These are phyloP conservation scores for Tolypocladium ophioglossoides DNA, from an alignment of 2,329 filamentous ascomycete genomes.

Conservation along the genomic window DNA sequence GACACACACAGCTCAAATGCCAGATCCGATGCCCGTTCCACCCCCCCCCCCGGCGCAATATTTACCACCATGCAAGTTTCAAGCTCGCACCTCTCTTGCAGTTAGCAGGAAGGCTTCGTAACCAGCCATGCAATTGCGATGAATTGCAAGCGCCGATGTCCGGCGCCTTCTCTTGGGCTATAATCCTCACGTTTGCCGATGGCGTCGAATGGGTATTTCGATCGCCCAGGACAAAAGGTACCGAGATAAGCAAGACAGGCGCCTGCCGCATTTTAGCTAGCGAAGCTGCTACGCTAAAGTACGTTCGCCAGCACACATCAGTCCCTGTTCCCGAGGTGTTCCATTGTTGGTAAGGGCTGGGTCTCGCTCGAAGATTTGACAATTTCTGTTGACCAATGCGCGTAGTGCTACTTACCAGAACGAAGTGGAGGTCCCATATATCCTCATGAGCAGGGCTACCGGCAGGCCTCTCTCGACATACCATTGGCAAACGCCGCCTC, in stretches of 20 bases:
- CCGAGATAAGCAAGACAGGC: constrained; percentile 8
- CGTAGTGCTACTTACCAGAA: constrained; percentile 9
- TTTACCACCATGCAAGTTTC: no score
- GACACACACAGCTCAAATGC: no score
- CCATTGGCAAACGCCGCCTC: constrained; percentile 9
- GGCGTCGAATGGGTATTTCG: constrained; percentile 18
- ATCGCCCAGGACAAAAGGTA: constrained; percentile 11
- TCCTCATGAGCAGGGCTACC: constrained; percentile 20
- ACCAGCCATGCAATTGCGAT: constrained; percentile 3
- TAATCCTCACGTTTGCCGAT: constrained; percentile 19
- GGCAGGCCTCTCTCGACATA: constrained; percentile 13
- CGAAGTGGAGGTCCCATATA: constrained; percentile 19
- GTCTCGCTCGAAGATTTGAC: no score
- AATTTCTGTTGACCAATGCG: no score
- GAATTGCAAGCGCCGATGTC: constrained; percentile 11
- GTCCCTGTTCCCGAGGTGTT: constrained; percentile 21
- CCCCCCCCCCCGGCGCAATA: no score
- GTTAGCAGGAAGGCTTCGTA: background rate
- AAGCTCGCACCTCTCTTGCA: no score
- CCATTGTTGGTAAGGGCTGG: constrained; percentile 6
- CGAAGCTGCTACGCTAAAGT: constrained; percentile 19
- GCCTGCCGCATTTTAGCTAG: constrained; percentile 14
- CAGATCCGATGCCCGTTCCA: no score
- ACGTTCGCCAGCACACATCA: constrained; percentile 15
- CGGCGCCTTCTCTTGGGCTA: constrained; percentile 19